Base-by-base conservation (phyloP, 768 basidiomycete genomes). In the Rhizopogon vulgaris region DNA sequence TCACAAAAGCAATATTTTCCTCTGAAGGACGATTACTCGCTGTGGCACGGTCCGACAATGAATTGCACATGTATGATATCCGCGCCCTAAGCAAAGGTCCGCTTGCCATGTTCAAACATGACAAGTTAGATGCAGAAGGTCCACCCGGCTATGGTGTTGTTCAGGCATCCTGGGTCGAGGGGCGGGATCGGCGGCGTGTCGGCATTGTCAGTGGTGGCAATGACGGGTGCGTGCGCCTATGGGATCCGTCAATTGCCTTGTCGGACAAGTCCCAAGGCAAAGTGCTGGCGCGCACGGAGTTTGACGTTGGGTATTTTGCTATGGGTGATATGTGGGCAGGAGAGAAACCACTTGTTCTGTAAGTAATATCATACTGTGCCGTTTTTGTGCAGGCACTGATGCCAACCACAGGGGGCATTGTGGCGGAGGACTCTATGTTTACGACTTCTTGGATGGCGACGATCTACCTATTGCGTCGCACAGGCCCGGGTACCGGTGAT, bases 201-300 rank as follows among this genome's bases (percentile, higher is more conserved):
- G 78, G 80, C 4, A 71, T 87, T 17, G 62, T 83, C 17, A 84
- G 78, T 8, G 84, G 80, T 3, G 84, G 85, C 0, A 71, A 76
- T 34, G 85, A 88, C 60, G 85, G 85, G n/a, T 85, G 83, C 59
- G 76, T 89, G 9, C 74, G 85, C 25, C 57, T 85, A 34, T 89
- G 85, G 85, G 77, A 87, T 59, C 76, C 82, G 6, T 65, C 70
- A 24, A 60, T 67, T n/a, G 71, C 78, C 1, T 57, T 56, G 1
- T 60, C 64, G 6, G 66, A 72, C 47, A 59, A 64, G 3, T 52
- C 57, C 3, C 80, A 83, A 62, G 83, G 80, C 14, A 64, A 42
- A 2, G 61, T 79, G 8, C 57, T 87, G 12, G 83, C 77, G 4
- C 72, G 79, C 56, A 73, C 75, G 5, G 69, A 75, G 56, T 78